Percentiles rank a stretch among this genome's conserved stretches.
phyloP scores from a whole-genome alignment of 1,139 yeast genomes.

The Pichia sp. region DNA sequence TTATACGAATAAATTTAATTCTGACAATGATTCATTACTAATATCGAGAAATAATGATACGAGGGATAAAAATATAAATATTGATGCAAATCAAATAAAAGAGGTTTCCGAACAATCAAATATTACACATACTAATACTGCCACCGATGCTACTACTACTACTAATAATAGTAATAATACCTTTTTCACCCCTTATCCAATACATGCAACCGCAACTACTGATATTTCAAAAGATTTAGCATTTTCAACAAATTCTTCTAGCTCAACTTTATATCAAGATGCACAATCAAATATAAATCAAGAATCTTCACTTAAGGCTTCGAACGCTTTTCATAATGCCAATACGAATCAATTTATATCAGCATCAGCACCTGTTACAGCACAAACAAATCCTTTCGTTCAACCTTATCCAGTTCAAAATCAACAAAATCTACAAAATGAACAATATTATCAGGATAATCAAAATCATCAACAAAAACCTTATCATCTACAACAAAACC shows the following conservation, averaged over 20 bases:
- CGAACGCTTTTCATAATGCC: background rate
- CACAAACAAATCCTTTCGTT: background rate
- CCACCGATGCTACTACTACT: constrained; percentile 24
- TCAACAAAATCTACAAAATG: constrained; percentile 9
- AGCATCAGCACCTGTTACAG: constrained; percentile 13
- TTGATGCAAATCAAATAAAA: no score
- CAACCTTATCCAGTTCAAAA: constrained; percentile 6
- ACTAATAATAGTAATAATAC: constrained; percentile 10
- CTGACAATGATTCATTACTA: no score
- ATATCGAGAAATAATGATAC: no score
- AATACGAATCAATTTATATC: constrained; percentile 8
- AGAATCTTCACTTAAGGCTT: no score
- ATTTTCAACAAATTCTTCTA: constrained; percentile 32
- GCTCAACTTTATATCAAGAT: constrained; percentile 30
- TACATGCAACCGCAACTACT: constrained; percentile 43
- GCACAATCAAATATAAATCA: constrained; percentile 19
- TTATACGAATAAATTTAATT: constrained; percentile 6
- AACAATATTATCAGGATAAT: constrained; percentile 7
- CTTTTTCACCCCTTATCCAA: constrained; percentile 28
- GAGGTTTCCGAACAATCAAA: constrained; percentile 2
- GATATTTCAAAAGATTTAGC: constrained; percentile 41
- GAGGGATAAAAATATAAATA: no score
- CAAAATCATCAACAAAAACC: background rate
- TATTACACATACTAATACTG: constrained; percentile 8
- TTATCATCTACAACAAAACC: background rate